phyloP scores from a whole-genome alignment of 2,329 filamentous ascomycete genomes.

The Teratosphaeria viscida region DNA sequence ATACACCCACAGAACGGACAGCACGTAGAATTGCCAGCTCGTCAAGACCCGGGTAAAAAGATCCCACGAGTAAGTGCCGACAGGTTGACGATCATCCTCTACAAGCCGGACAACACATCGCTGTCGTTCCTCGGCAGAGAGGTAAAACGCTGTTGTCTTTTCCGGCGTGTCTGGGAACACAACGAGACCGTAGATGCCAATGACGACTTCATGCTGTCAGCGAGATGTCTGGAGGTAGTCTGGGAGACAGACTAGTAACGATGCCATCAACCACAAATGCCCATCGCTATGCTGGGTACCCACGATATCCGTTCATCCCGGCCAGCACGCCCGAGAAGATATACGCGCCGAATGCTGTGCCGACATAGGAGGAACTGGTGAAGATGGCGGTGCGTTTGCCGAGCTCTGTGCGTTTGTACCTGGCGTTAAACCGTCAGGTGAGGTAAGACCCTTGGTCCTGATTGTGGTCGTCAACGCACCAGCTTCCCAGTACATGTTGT shows the following conservation, averaged over 20 bases:
- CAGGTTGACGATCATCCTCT: conserved; percentile 6
- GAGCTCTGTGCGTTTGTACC: not conserved
- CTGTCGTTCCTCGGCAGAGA: conserved; percentile 4
- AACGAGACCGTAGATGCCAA: conserved; percentile 6
- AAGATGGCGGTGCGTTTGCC: not conserved
- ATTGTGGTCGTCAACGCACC: not conserved
- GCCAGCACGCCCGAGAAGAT: not conserved
- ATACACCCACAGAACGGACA: conserved; percentile 5
- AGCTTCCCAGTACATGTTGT: conserved; percentile 6
- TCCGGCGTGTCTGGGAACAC: conserved; percentile 8
- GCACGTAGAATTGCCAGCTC: conserved; percentile 8
- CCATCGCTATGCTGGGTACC: not conserved
- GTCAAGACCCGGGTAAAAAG: conserved; percentile 1
- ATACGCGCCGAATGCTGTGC: not conserved
- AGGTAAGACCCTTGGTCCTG: not conserved
- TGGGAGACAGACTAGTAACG: not conserved
- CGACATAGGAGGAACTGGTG: not conserved
- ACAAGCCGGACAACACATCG: conserved; percentile 5
- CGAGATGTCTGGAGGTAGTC: not conserved
- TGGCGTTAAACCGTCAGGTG: not conserved
- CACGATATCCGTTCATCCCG: not conserved
- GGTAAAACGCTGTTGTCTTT: conserved; percentile 7
- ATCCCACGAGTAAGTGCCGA: conserved; percentile 6
- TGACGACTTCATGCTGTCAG: conserved; percentile 3
- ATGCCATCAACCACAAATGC: not conserved